Conservation (phyloP, 1,284 basidiomycete genomes). For the Peniophora sp. region DNA sequence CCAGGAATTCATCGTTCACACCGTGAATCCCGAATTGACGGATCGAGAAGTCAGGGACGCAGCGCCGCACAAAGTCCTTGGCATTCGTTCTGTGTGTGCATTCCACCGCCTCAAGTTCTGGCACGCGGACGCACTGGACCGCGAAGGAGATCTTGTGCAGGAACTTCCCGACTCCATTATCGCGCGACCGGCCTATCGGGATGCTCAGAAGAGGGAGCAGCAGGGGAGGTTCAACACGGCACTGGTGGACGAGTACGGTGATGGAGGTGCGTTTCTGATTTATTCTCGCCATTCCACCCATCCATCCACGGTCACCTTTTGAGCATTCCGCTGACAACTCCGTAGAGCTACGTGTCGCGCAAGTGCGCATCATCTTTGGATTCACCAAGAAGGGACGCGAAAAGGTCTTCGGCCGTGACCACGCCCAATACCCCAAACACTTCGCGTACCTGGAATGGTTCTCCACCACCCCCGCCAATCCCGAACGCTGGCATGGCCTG, state of each 20-base stretch:
- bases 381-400: constrained; percentile 16
- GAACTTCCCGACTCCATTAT: too few species aligned
- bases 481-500: constrained; percentile 11
- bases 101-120: constrained; percentile 12
- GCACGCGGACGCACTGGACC: constrained; percentile 4
- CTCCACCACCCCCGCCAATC: constrained; percentile 10
- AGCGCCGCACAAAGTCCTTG: not conserved
- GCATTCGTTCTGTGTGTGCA: constrained; percentile 1
- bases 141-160: too few species aligned
- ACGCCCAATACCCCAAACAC: not conserved
- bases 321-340: too few species aligned
- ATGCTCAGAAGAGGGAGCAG: too few species aligned
- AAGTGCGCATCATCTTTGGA: constrained; percentile 14
- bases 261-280: too few species aligned
- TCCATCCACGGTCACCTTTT: too few species aligned
- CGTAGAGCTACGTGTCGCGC: too few species aligned
- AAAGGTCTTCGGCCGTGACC: not conserved
- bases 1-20: not conserved
- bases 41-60: not conserved
- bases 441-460: constrained; percentile 18
- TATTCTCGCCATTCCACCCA: too few species aligned
- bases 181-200: too few species aligned
- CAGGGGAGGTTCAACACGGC: too few species aligned
- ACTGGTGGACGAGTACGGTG: too few species aligned
- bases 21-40: constrained; percentile 3